A percentile compares a stretch with the other conserved stretches of the same genome.
Conservation (phyloP, 805 yeast genomes). For the Spathaspora boniae region DNA sequence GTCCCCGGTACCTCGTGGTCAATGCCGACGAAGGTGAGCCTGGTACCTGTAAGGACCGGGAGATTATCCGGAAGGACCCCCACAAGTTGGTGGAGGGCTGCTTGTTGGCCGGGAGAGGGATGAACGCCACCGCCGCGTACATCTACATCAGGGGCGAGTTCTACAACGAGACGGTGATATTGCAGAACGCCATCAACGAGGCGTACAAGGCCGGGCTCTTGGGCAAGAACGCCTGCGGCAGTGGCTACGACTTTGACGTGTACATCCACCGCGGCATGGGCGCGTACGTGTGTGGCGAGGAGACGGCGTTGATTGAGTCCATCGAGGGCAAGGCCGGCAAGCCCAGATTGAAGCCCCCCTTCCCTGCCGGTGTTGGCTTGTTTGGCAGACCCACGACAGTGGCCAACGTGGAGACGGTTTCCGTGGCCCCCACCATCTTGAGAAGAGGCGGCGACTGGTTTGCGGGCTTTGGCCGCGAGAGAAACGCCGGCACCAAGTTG, state of each 20-base stretch:
- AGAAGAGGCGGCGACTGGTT: constrained; percentile 91
- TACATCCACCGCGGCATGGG: constrained; percentile 92
- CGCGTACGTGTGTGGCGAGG: constrained; percentile 91
- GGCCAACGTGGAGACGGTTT: constrained; percentile 86
- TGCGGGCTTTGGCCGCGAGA: constrained; percentile 76
- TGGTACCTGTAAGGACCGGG: constrained; percentile 91
- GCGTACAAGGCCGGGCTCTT: constrained; percentile 77
- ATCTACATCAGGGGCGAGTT: constrained; percentile 90
- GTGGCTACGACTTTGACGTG: constrained; percentile 81
- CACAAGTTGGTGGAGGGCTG: constrained; percentile 93
- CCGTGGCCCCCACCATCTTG: constrained; percentile 85
- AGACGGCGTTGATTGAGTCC: constrained; percentile 84
- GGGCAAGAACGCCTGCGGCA: constrained; percentile 84
- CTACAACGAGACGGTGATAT: constrained; percentile 69
- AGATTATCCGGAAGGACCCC: constrained; percentile 86
- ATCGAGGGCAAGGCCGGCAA: constrained; percentile 92
- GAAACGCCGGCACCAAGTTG: constrained; percentile 79
- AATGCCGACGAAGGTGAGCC: constrained; percentile 96
- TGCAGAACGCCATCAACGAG: constrained; percentile 83
- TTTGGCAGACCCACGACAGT: constrained; percentile 91
- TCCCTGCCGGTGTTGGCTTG: constrained; percentile 91
- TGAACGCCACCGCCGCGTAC: constrained; percentile 92
- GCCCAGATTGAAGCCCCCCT: constrained; percentile 91
- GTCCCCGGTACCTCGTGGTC: constrained; percentile 86
- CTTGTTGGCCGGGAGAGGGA: constrained; percentile 81